Base-by-base conservation (phyloP, 495 filamentous ascomycete genomes). In the Hypoxylon perforatum region DNA sequence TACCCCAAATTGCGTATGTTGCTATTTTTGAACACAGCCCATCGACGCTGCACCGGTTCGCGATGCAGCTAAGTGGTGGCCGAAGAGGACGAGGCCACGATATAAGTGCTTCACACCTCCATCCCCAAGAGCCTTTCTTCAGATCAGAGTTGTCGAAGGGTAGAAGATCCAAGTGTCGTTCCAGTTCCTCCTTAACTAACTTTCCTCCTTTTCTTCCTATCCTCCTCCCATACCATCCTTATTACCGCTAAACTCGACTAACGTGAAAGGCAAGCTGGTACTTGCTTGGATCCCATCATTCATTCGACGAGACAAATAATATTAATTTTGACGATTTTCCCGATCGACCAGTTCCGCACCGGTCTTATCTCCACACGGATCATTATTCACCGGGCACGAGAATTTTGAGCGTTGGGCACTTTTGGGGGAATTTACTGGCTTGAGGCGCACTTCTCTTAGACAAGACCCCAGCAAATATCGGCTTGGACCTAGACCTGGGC, bases 271-370 rank as follows among this genome's bases (percentile, higher is more conserved):
- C 81, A 82, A 84, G 80, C 81, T 71, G 81, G 81, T 69, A 78
- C 81, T 84, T 82, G 81, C 80, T 81, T 70, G 68, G 72, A 83
- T 79, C 77, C 76, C 75, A 79, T 77, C 81, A 78, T 76, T 84
- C 81, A 74, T 75, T 82, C 78, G 68, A 75, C 73, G 44, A 61
- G 50, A 69, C 65, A 71, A 74, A 69, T 81, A 81, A 82, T 81
- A 78, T 64, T 76, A 71, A 69, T 72, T 63, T 71, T 71, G 62
- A 75, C 72, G 61, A 68, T 71, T 63, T 74, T 70, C 63, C 44
- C 21, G 65, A 47, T 46, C 39, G 8, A 33, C 30, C 30, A 9
- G 60, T 35, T 51, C 57, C 59, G 42, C 38, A 44, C 51, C 64
- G 56, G 53, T 57, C 49, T 63, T 23, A 57, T 51, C 59, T 48